Conservation (phyloP, 148 eudicot genomes). For the Beta vulgaris region DNA sequence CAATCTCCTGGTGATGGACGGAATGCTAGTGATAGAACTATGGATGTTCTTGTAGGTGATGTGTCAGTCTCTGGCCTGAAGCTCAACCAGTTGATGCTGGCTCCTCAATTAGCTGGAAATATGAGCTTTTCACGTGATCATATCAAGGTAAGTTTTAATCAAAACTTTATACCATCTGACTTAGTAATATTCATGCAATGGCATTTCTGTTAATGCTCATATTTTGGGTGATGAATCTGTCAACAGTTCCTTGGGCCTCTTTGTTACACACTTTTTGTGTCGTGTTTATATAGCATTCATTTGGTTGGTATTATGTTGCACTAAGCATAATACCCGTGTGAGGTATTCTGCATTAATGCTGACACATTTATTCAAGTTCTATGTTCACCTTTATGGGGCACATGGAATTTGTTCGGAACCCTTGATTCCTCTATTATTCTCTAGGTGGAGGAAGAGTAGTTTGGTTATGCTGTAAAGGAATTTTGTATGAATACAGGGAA, state of each 20-base stretch:
- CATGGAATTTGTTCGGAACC: background rate
- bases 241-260: background rate
- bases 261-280: background rate
- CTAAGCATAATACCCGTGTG: no score
- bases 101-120: slow-evolving; percentile 85
- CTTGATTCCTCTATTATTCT: background rate
- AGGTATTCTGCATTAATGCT: background rate
- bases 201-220: background rate
- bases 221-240: background rate
- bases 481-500: no score
- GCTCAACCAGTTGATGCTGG: slow-evolving; percentile 91
- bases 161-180: background rate
- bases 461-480: background rate
- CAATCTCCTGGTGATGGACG: slow-evolving; percentile 30
- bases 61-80: slow-evolving; percentile 83
- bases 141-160: slow-evolving; percentile 57
- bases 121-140: slow-evolving; percentile 62
- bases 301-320: no score
- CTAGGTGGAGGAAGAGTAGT: background rate
- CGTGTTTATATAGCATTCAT: no score
- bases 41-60: slow-evolving; percentile 71
- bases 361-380: background rate
- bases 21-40: slow-evolving; percentile 26
- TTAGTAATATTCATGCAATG: background rate
- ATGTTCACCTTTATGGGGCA: background rate